Conservation (phyloP, 2,329 filamentous ascomycete genomes). For the Colletotrichum paranaense region DNA sequence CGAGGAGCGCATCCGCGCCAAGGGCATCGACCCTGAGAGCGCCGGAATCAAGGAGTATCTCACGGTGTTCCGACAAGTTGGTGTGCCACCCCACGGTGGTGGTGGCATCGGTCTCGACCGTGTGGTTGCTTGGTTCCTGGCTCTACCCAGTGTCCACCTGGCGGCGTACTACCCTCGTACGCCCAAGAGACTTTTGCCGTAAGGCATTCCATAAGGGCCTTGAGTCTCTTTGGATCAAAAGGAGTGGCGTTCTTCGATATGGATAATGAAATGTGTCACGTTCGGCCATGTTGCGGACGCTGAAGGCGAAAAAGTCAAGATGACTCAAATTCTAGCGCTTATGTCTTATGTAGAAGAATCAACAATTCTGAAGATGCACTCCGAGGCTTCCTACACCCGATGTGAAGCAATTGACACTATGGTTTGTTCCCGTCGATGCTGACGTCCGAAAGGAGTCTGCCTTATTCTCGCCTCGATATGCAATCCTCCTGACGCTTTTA, state of each 20-base stretch:
- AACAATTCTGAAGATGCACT: neutral
- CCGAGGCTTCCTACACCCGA: neutral
- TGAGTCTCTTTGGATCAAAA: neutral
- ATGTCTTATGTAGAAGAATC: neutral
- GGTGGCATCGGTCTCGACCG: constrained; percentile 92
- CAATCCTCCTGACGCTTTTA: neutral
- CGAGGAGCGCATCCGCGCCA: constrained; percentile 79
- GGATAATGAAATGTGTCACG: neutral
- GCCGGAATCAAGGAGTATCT: constrained; percentile 90
- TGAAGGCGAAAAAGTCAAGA: neutral
- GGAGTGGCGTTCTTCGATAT: neutral
- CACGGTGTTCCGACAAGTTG: constrained; percentile 82
- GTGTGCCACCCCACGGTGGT: constrained; percentile 89
- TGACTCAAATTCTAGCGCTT: neutral
- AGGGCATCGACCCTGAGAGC: constrained; percentile 83
- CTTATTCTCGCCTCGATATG: neutral
- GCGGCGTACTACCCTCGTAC: constrained; percentile 69
- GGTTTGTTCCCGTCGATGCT: neutral
- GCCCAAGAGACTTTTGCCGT: constrained; percentile 68
- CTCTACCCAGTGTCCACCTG: constrained; percentile 69
- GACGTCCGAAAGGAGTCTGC: neutral
- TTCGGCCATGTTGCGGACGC: neutral
- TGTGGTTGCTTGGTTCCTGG: constrained; percentile 76
- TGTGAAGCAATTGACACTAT: too few species aligned
- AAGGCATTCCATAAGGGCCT: constrained; percentile 30